These are phyloP conservation scores for Rhodosporidiobolus sp. DNA, from an alignment of 768 basidiomycete species.

Conservation along the genomic window DNA sequence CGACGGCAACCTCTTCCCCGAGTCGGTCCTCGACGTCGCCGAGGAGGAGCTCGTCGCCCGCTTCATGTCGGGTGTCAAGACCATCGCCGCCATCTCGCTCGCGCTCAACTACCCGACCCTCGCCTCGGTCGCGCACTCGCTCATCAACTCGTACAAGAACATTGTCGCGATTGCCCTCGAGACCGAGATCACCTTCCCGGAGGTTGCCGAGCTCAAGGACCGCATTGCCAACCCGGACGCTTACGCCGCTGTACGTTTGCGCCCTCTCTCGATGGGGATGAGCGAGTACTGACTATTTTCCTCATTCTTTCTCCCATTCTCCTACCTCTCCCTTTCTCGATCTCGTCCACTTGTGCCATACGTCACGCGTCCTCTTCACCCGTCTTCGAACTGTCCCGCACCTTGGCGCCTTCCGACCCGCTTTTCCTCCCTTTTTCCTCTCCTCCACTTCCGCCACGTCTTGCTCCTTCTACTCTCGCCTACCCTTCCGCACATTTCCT, in stretches of 20 bases:
- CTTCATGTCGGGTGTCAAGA: conserved; percentile 90
- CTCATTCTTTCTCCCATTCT: too few relatives aligned
- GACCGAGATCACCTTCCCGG: conserved; percentile 94
- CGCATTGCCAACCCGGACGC: conserved; percentile 97
- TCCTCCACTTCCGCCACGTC: too few relatives aligned
- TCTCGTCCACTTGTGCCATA: too few relatives aligned
- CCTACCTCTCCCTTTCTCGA: too few relatives aligned
- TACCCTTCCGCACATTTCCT: too few relatives aligned
- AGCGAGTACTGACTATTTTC: too few relatives aligned
- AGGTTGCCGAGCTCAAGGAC: conserved; percentile 92
- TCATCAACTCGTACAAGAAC: conserved; percentile 99
- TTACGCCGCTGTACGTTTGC: conserved; percentile 79
- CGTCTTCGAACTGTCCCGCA: too few relatives aligned
- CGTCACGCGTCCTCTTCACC: too few relatives aligned
- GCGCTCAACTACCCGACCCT: conserved; percentile 94
- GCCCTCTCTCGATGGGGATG: too few relatives aligned
- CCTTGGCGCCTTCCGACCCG: too few relatives aligned
- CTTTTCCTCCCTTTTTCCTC: too few relatives aligned
- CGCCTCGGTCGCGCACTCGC: conserved; percentile 86
- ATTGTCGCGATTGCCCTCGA: conserved; percentile 59
- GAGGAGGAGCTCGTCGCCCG: conserved; percentile 85
- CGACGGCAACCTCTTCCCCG: conserved; percentile 84
- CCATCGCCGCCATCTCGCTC: conserved; percentile 91
- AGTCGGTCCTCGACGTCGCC: conserved; percentile 85
- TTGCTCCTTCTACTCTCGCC: too few relatives aligned